phyloP scores from a whole-genome alignment of 768 basidiomycete species.

The Tulasnella sp. region DNA sequence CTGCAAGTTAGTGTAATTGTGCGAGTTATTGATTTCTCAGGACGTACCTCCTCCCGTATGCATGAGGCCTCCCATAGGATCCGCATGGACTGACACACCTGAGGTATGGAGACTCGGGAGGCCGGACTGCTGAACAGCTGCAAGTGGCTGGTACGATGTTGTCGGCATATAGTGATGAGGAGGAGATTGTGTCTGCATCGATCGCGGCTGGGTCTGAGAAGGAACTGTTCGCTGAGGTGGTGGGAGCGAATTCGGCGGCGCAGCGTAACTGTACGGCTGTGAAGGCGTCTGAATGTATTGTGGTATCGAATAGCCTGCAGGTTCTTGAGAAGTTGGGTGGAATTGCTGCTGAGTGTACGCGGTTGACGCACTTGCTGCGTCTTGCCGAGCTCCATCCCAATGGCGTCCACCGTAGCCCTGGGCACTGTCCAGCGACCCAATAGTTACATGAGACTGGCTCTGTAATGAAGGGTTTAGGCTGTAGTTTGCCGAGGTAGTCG shows the following conservation, averaged over 20 bases:
- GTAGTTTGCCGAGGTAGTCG: neutral
- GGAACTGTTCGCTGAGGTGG: slow-evolving; percentile 1
- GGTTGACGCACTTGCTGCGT: neutral
- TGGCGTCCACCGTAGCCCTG: neutral
- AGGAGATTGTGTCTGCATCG: neutral
- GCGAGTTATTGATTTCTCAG: neutral
- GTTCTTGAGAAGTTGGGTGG: neutral
- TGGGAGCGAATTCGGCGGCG: neutral
- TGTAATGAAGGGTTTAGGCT: neutral
- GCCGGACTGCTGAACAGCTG: neutral
- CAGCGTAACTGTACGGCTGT: neutral
- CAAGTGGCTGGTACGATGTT: neutral
- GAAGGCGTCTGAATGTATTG: neutral
- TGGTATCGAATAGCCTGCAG: slow-evolving; percentile 2
- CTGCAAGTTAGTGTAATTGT: neutral
- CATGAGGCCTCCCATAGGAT: slow-evolving; percentile 29
- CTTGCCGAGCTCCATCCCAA: neutral
- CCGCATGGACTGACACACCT: neutral
- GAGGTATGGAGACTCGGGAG: neutral
- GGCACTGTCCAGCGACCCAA: neutral
- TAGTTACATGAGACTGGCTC: neutral
- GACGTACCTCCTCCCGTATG: slow-evolving; percentile 30
- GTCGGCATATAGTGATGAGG: slow-evolving; percentile 7
- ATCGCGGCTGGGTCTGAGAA: neutral
- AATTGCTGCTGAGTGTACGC: neutral